phyloP scores from a whole-genome alignment of 768 basidiomycete species.

The Termitomyces sp. region DNA sequence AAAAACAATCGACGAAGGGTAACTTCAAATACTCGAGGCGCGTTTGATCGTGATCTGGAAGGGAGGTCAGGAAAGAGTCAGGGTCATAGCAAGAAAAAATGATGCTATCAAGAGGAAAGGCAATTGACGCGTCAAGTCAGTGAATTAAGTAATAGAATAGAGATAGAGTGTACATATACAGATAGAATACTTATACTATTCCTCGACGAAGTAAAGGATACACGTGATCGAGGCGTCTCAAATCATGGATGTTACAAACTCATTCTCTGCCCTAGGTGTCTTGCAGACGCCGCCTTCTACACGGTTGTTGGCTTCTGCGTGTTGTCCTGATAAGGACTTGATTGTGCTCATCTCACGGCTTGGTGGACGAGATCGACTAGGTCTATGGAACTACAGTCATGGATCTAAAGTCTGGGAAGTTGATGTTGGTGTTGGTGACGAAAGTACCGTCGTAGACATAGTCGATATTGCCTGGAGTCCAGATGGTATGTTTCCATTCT shows the following conservation, averaged over 20 bases:
- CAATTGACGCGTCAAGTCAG: conserved; percentile 26
- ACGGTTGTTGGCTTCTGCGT: conserved; percentile 57
- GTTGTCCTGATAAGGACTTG: conserved; percentile 85
- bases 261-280: conserved; percentile 54
- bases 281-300: conserved; percentile 52
- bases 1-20: conserved; percentile 30
- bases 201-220: background rate
- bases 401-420: conserved; percentile 82
- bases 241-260: conserved; percentile 23
- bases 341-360: conserved; percentile 61
- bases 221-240: background rate
- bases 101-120: conserved; percentile 52
- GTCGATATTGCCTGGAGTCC: conserved; percentile 76
- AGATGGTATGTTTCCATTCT: conserved; percentile 46
- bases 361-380: conserved; percentile 63
- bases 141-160: conserved; percentile 5
- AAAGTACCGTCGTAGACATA: conserved; percentile 43
- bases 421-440: conserved; percentile 43
- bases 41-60: conserved; percentile 61
- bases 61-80: conserved; percentile 44
- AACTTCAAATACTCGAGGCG: conserved; percentile 27
- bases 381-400: conserved; percentile 73
- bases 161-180: background rate
- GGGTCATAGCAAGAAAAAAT: conserved; percentile 59
- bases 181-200: background rate